Evolutionary conservation across 2,329 filamentous ascomycete genomes (phyloP).

Genomic region (Leptographium wingfieldii): DNA sequence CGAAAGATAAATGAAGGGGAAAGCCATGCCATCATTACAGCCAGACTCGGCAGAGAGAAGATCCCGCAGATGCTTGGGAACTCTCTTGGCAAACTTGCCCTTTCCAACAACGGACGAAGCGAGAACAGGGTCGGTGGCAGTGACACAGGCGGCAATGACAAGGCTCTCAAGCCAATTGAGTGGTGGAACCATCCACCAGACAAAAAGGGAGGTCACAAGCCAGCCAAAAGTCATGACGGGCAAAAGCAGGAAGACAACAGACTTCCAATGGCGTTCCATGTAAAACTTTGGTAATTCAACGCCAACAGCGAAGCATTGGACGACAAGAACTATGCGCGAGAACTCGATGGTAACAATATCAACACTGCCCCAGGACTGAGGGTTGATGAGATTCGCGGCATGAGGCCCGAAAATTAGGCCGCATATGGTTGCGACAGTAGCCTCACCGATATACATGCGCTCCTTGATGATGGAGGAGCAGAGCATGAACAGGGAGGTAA

Average conservation of each 20-base stretch:
- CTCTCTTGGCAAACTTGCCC: conserved; percentile 94
- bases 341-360: conserved; percentile 84
- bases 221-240: conserved; percentile 98
- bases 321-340: conserved; percentile 77
- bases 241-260: conserved; percentile 73
- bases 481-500: conserved; percentile 96
- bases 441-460: conserved; percentile 95
- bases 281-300: conserved; percentile 87
- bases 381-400: conserved; percentile 70
- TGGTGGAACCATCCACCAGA: conserved; percentile 77
- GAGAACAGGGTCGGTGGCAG: conserved; percentile 90
- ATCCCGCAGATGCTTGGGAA: conserved; percentile 94
- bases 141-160: conserved; percentile 81
- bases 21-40: conserved; percentile 99
- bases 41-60: conserved; percentile 91
- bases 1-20: conserved; percentile 90
- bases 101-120: conserved; percentile 97
- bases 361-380: conserved; percentile 62
- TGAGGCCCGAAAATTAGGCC: conserved; percentile 83
- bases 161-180: conserved; percentile 85
- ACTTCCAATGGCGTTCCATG: conserved; percentile 97
- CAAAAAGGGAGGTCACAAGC: conserved; percentile 82
- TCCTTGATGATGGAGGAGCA: conserved; percentile 98
- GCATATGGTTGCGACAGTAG: conserved; percentile 80
- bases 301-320: conserved; percentile 85